Evolutionary conservation across 192 early-diverging fungal genomes (phyloP), one percentile per base, ranked within the genome.

Genomic region (Linderina pennispora): DNA sequence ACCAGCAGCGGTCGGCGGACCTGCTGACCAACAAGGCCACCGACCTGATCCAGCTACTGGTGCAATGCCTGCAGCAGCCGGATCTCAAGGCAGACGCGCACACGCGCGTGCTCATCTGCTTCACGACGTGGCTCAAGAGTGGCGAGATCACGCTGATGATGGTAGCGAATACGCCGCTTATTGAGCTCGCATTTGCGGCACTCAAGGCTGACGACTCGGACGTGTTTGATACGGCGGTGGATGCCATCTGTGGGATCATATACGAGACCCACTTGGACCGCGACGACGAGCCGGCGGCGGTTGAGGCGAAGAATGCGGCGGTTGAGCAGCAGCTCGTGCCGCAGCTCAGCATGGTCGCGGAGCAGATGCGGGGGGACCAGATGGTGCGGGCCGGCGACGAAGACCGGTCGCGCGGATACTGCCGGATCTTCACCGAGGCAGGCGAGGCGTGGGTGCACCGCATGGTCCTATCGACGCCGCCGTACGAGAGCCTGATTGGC

Each of bases 391-490:
- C 80, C 3, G 87, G 92, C 20, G 90, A 94, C 56, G 77, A 78
- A 15, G 92, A 94, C 37, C 74, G 75, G 23, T 65, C 91, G 23
- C 81, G 91, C 23, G 91, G 83, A 5, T 80, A 86, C 43, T 91
- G 89, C 56, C 79, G 86, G 8, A 85, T 99, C 18, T 91, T 92
- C 62, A 80, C 88, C 3, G 84, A 92, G 51, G 94, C 94, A 1
- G 92, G 90, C 34, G 92, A 96, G 59, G 80, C 87, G 17, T 96
- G 88, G 66, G 48, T 90, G 17, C 62, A 64, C 8, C 76, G 90
- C 23, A 84, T 97, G 22, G 79, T 83, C 20, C 60, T 57, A 14
- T 77, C 86, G 58, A 74, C 79, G 17, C 76, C 83, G 6, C 72
- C 77, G 2, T 96, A 90, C 53, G 60, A 58, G 22, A 69, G 74